Evolutionary conservation across 1,139 yeast species (phyloP).

Genomic region (Suhomyces atakaporum): DNA sequence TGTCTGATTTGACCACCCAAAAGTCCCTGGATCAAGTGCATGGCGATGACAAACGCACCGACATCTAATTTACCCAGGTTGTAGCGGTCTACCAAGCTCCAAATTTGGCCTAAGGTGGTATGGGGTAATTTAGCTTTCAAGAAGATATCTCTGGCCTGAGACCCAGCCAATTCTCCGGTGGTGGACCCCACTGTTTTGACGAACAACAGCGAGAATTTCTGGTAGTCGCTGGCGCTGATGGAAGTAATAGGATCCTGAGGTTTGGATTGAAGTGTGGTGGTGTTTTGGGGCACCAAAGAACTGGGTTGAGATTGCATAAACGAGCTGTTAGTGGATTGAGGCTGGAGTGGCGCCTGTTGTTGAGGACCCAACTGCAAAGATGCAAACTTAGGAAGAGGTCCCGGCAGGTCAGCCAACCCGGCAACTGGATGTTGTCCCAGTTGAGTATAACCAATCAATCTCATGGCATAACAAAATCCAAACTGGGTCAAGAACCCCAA

Average conservation of each 20-base stretch:
- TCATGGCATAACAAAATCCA: slow-evolving; percentile 83
- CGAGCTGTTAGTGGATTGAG: slow-evolving; percentile 42
- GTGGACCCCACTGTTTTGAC: slow-evolving; percentile 67
- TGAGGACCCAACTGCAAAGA: slow-evolving; percentile 29
- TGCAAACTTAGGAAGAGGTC: slow-evolving; percentile 59
- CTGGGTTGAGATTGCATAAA: slow-evolving; percentile 55
- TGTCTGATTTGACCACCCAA: slow-evolving; percentile 66
- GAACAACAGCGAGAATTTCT: slow-evolving; percentile 73
- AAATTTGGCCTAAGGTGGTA: slow-evolving; percentile 75
- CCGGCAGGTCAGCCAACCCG: slow-evolving; percentile 53
- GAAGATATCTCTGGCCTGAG: slow-evolving; percentile 79
- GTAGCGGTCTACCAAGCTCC: slow-evolving; percentile 83
- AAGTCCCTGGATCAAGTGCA: slow-evolving; percentile 89
- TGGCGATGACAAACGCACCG: slow-evolving; percentile 83
- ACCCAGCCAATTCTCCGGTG: slow-evolving; percentile 58
- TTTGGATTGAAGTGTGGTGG: slow-evolving; percentile 31
- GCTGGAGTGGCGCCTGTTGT: slow-evolving; percentile 22
- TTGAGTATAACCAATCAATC: slow-evolving; percentile 89
- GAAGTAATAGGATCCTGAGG: slow-evolving; percentile 57
- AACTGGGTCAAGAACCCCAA: slow-evolving; percentile 81
- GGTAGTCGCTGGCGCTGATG: slow-evolving; percentile 63
- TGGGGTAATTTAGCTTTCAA: slow-evolving; percentile 83
- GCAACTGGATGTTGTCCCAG: slow-evolving; percentile 60
- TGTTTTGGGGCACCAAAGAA: slow-evolving; percentile 36
- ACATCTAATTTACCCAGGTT: slow-evolving; percentile 71